phyloP scores from a whole-genome alignment of 345 rosid genomes.

The Firmiana major region DNA sequence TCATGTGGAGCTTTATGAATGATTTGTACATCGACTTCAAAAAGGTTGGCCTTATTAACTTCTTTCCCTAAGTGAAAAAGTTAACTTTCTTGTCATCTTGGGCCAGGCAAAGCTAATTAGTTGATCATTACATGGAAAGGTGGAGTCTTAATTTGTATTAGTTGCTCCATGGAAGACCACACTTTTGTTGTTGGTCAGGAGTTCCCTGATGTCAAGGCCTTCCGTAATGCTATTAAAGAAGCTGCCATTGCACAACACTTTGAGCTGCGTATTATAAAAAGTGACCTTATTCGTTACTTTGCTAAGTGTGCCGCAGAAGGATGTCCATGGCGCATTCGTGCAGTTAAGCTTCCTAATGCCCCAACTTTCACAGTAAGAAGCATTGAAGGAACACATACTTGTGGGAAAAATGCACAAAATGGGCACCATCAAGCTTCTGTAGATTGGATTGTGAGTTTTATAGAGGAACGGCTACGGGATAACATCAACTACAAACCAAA shows the following conservation, averaged over 20 bases:
- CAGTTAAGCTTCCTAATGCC: conserved; percentile 46
- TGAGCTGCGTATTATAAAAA: conserved; percentile 52
- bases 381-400: conserved; percentile 48
- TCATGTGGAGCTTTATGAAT: background rate
- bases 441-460: conserved; percentile 58
- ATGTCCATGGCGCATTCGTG: conserved; percentile 58
- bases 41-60: conserved; percentile 1
- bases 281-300: conserved; percentile 46
- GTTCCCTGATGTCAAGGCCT: conserved; percentile 58
- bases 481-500: conserved; percentile 55
- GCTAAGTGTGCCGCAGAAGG: conserved; percentile 59
- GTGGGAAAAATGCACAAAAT: conserved; percentile 45
- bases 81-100: background rate
- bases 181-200: conserved; percentile 47
- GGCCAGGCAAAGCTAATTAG: background rate
- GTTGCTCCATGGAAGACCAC: conserved; percentile 33
- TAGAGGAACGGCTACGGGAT: conserved; percentile 42
- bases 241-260: conserved; percentile 57
- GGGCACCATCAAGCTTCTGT: conserved; percentile 65
- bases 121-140: conserved; percentile 9
- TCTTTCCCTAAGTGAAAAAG: background rate
- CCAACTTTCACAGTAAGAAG: conserved; percentile 50
- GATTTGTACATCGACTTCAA: background rate
- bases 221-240: conserved; percentile 50
- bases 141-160: conserved; percentile 13